Base-by-base conservation (phyloP, 441 rosid species). In the Macaranga tanarius region DNA sequence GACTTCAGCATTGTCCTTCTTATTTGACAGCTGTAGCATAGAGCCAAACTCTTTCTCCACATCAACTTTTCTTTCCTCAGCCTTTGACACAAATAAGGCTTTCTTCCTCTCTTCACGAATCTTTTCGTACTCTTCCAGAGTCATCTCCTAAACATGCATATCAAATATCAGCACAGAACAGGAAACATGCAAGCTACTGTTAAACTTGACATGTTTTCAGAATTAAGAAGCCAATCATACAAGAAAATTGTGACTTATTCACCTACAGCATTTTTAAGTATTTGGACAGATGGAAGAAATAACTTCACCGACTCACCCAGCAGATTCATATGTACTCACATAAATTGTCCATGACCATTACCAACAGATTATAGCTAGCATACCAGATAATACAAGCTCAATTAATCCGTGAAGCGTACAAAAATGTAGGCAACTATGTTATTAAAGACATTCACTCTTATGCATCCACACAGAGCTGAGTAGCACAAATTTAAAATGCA, bases 121-220 rank as follows among this genome's bases (percentile, higher is more conserved):
- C 80, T 92, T 93, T 83, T 95, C 91, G 78, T 95, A 93, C 85
- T 95, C 97, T 77, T 92, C 97, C 72, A 93, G 65, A 20, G 98
- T 90, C 95, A 95, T 90, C 80, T 85, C 88, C 99, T 95, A 52
- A 15, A 55, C 38, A 20, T 25, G 31, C 16, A 15, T 12, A 62
- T 4, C 5, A 20, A 23, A 34, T 13, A 31, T 28, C 12, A 44
- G 17, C 16, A 60, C 1, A 25, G 15, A 13, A 50, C 7, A 23
- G 6, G 11, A 34, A 10, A 50, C 4, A 31, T 19, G 22, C 31
- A 50, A 7, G 22, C 13, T 9, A 62, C 20, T 38, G 23, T n/a
- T 10, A 4, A 5, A 66, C 54, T 22, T 26, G 6, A 70, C 13
- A 26, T 2, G 26, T 23, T 44, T 58, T 45, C 10, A 25, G 19